A percentile compares a stretch with the other conserved stretches of the same genome.
Evolutionary conservation across 257 asterid species (phyloP).

Genomic region (Misopates orontium): DNA sequence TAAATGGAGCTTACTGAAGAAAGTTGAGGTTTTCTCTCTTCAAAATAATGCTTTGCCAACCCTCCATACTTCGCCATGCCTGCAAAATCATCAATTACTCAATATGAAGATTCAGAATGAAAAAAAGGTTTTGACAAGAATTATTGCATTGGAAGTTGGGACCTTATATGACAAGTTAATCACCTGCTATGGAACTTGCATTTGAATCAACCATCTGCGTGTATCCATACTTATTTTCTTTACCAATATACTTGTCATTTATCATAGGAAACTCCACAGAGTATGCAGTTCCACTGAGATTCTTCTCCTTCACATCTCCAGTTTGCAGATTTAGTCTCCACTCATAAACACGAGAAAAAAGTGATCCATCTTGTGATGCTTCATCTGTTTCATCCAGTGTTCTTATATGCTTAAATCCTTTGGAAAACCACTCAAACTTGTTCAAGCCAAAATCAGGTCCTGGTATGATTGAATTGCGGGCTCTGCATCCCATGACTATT

Average conservation of each 20-base stretch:
- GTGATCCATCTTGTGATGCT: conserved; percentile 27
- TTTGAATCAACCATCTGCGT: conserved; percentile 40
- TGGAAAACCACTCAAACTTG: conserved; percentile 55
- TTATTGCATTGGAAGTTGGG: too few relatives aligned
- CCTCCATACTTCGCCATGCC: conserved; percentile 72
- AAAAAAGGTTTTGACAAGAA: too few relatives aligned
- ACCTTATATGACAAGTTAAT: too few relatives aligned
- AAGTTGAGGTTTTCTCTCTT: conserved; percentile 14
- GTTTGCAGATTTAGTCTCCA: conserved; percentile 64
- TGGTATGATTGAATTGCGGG: conserved; percentile 54
- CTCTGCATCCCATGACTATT: conserved; percentile 54
- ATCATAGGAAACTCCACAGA: conserved; percentile 72
- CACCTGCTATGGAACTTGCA: conserved; percentile 59
- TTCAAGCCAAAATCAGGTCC: conserved; percentile 63
- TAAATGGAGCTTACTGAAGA: conserved; percentile 14
- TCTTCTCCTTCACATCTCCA: conserved; percentile 49
- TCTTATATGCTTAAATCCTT: conserved; percentile 37
- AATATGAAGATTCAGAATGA: neutral
- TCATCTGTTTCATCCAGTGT: conserved; percentile 16
- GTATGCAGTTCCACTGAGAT: conserved; percentile 44
- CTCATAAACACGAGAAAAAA: conserved; percentile 49
- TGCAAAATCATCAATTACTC: conserved; percentile 11
- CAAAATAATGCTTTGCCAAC: conserved; percentile 53
- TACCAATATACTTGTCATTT: conserved; percentile 45
- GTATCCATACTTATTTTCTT: conserved; percentile 48